Evolutionary conservation across 306 rosid species (phyloP), one percentile per base, ranked within the genome.

Genomic region (Cucumis melo): DNA sequence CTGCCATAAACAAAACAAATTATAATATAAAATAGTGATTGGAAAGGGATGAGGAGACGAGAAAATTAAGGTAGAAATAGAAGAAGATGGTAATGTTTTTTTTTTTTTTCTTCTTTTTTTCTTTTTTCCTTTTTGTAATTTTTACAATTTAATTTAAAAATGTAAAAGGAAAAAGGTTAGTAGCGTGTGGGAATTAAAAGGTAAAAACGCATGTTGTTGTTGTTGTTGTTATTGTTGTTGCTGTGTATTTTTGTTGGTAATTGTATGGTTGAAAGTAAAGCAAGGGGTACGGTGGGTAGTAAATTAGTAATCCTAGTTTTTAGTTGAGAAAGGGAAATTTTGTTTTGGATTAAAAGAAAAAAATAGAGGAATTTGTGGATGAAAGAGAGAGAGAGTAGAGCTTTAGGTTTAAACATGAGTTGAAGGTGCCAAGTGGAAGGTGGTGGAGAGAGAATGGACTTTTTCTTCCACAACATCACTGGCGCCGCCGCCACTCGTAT

Each of bases 401-500:
- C 36, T 67, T 65, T 83, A 65, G 53, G 10, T 71, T 64, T 80
- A 44, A 44, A 44, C 74, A 61, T 19, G 81, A 83, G 81, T 79
- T 79, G 89, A 29, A 29, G 41, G 87, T 83, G 95, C 89, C 96
- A 93, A 85, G 89, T 92, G 98, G 92, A 51, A 65, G 87, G 84
- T 80, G 61, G 77, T 76, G 78, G 82, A 74, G 78, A 80, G 80
- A 76, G 48, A 14, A 64, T 72, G 82, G 96, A 92, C 90, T 86
- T 90, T 87, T 89, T 92, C 98, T 81, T 79, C 85, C 80, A 81
- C 86, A 46, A 8, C 10, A 39, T 13, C 29, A 55, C 81, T 82
- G 86, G 86, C 80, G 86, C 82, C 96, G 87, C 88, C 89, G 88
- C 86, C 88, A 76, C 80, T 48, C 83, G 70, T 87, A 64, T n/a